These are phyloP conservation scores for Allantophomopsis lycopodina DNA, from an alignment of 2,329 filamentous ascomycete species.

Conservation along the genomic window DNA sequence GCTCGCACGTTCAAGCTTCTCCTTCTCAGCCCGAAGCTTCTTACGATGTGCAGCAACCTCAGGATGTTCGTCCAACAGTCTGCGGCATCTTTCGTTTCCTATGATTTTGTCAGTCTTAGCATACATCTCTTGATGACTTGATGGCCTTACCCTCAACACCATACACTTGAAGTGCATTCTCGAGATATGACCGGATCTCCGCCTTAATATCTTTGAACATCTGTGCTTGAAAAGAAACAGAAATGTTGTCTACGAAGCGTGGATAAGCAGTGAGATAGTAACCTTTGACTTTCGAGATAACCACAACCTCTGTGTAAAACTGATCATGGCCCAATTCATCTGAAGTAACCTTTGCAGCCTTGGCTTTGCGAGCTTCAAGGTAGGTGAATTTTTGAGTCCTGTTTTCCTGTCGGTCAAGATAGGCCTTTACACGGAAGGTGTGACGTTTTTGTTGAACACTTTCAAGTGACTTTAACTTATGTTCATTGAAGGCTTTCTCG, in stretches of 20 bases:
- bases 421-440: conserved; percentile 28
- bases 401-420: background rate
- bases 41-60: conserved; percentile 1
- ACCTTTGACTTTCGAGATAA: conserved; percentile 47
- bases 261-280: conserved; percentile 57
- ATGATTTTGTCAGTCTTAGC: background rate
- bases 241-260: conserved; percentile 43
- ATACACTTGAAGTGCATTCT: conserved; percentile 5
- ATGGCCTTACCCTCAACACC: conserved; percentile 4
- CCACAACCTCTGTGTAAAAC: conserved; percentile 44
- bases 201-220: conserved; percentile 4
- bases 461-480: conserved; percentile 26
- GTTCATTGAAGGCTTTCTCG: conserved; percentile 26
- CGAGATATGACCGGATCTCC: conserved; percentile 4
- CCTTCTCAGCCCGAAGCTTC: conserved; percentile 1
- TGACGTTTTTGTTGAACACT: conserved; percentile 33
- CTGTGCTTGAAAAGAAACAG: conserved; percentile 4
- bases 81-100: conserved; percentile 4
- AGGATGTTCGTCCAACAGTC: conserved; percentile 4
- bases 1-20: conserved; percentile 2
- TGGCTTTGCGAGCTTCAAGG: background rate
- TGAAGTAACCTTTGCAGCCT: conserved; percentile 4
- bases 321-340: conserved; percentile 37
- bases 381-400: conserved; percentile 1
- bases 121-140: background rate